Percentiles rank a stretch among this genome's conserved stretches.
phyloP scores from a whole-genome alignment of 1,139 yeast species.

The Suhomyces maxii region DNA sequence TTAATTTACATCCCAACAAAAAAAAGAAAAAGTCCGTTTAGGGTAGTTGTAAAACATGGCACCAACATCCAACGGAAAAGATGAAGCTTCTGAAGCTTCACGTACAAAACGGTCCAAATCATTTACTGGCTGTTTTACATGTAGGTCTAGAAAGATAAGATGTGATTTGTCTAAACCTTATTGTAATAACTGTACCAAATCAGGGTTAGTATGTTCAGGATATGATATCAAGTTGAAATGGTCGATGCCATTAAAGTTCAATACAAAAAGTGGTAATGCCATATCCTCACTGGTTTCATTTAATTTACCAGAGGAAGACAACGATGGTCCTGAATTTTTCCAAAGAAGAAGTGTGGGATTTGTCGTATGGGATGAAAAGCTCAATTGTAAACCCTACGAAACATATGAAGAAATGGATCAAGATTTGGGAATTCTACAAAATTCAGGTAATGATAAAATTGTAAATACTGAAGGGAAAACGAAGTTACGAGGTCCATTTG shows the following conservation, averaged over 20 bases:
- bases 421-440: constrained; percentile 63
- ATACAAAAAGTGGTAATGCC: constrained; percentile 30
- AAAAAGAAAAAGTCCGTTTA: no score
- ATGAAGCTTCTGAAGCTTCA: constrained; percentile 18
- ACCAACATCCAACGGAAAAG: constrained; percentile 13
- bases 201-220: constrained; percentile 71
- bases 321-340: constrained; percentile 45
- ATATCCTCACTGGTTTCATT: constrained; percentile 29
- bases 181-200: constrained; percentile 44
- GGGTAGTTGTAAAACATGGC: neutral
- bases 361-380: constrained; percentile 57
- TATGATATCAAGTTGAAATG: constrained; percentile 80
- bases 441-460: constrained; percentile 44
- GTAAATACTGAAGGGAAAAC: constrained; percentile 46
- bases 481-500: constrained; percentile 75
- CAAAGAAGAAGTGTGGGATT: constrained; percentile 77
- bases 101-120: constrained; percentile 36
- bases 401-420: constrained; percentile 82
- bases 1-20: no score
- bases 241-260: constrained; percentile 59
- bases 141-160: constrained; percentile 49
- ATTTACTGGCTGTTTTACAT: constrained; percentile 54
- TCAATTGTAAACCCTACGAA: constrained; percentile 50
- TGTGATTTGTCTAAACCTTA: constrained; percentile 48
- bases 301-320: constrained; percentile 14